These are phyloP conservation scores for Neocucurbitaria cava DNA, from an alignment of 2,329 filamentous ascomycete genomes.

Conservation along the genomic window DNA sequence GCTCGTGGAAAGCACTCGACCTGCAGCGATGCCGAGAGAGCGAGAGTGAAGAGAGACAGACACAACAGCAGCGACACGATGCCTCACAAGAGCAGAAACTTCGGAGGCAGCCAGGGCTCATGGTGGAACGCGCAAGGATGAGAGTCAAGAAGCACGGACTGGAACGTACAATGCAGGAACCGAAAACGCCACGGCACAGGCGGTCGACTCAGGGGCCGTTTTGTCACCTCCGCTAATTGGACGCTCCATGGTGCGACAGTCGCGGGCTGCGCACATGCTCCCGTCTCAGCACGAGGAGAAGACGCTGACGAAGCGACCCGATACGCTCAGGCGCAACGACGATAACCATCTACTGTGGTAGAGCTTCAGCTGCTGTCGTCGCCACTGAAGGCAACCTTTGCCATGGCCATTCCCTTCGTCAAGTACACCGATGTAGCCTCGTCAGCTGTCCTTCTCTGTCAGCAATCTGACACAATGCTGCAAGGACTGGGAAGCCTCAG, in stretches of 20 bases:
- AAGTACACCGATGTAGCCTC: neutral
- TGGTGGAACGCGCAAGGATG: constrained; percentile 33
- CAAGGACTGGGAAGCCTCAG: constrained; percentile 19
- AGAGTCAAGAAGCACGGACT: constrained; percentile 29
- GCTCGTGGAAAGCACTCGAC: constrained; percentile 24
- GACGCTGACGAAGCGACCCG: constrained; percentile 5
- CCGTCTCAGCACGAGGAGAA: constrained; percentile 32
- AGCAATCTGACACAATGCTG: constrained; percentile 19
- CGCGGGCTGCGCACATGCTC: constrained; percentile 37
- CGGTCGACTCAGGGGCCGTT: constrained; percentile 30
- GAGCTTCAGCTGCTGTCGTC: constrained; percentile 1
- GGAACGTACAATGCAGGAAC: constrained; percentile 26
- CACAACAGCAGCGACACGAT: constrained; percentile 26
- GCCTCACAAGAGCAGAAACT: constrained; percentile 33
- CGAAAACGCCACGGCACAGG: constrained; percentile 32
- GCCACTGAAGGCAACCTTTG: neutral
- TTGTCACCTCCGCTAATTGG: constrained; percentile 23
- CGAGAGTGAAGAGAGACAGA: constrained; percentile 20
- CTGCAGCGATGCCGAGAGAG: constrained; percentile 22
- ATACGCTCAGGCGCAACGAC: constrained; percentile 4
- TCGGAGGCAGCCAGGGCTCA: constrained; percentile 31
- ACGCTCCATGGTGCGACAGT: constrained; percentile 39
- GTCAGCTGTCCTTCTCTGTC: constrained; percentile 11
- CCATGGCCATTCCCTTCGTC: neutral
- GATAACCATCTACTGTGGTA: neutral